Evolutionary conservation across 73 alveolate genomes (phyloP).

Genomic region (Effrenium voratum): DNA sequence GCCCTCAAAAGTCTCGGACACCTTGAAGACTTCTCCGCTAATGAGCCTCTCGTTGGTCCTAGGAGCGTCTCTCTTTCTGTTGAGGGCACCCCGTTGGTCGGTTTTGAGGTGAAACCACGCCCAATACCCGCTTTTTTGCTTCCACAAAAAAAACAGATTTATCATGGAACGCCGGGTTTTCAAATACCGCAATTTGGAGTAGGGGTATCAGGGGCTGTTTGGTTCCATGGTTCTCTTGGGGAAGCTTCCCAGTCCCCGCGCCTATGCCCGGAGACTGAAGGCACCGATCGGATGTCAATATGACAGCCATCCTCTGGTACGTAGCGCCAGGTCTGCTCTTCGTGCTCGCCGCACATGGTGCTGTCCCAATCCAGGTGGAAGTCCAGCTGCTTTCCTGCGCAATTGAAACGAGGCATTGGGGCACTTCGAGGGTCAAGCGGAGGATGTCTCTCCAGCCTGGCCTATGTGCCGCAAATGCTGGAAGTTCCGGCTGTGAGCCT

Average conservation of each 20-base stretch:
- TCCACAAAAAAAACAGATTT: too few species aligned
- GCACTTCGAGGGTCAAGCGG: not conserved
- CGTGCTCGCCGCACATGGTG: not conserved
- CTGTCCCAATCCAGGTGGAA: slow-evolving; percentile 68
- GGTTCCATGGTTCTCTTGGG: too few species aligned
- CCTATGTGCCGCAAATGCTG: slow-evolving; percentile 56
- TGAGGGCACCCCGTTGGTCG: too few species aligned
- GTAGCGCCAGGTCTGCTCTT: slow-evolving; percentile 47
- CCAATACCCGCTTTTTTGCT: too few species aligned
- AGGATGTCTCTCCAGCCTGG: not conserved
- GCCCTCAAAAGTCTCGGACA: slow-evolving; percentile 82
- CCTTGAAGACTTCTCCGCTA: slow-evolving; percentile 69
- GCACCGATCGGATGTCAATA: slow-evolving; percentile 69
- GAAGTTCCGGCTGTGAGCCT: slow-evolving; percentile 37
- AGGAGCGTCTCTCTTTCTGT: too few species aligned
- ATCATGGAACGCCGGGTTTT: too few species aligned
- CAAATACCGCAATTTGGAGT: too few species aligned
- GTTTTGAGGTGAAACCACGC: too few species aligned
- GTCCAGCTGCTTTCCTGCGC: slow-evolving; percentile 70
- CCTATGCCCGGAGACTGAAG: slow-evolving; percentile 59
- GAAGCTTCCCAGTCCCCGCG: not conserved
- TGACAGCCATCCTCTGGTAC: slow-evolving; percentile 81
- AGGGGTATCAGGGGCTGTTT: too few species aligned
- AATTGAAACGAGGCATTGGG: not conserved
- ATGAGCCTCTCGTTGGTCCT: slow-evolving; percentile 70